Evolutionary conservation across 306 rosid species (phyloP).

Genomic region (Corylus avellana): DNA sequence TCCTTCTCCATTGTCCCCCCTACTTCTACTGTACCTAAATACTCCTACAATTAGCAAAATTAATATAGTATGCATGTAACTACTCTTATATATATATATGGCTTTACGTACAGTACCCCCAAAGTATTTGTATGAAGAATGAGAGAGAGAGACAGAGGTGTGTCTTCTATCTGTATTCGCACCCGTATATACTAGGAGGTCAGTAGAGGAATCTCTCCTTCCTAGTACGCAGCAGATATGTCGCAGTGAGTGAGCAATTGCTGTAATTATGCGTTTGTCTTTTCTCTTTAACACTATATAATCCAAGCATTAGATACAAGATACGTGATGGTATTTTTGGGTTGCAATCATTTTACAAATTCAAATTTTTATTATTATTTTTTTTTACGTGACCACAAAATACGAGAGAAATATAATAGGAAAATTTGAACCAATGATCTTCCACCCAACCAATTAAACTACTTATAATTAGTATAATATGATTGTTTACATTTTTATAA

Average conservation of each 20-base stretch:
- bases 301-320: not conserved
- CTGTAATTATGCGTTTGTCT: not conserved
- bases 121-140: no score
- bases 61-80: not conserved
- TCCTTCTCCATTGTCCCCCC: conserved; percentile 40
- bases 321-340: not conserved
- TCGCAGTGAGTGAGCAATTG: not conserved
- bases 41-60: not conserved
- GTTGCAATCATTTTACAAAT: no score
- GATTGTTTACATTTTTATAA: no score
- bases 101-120: no score
- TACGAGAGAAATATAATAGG: no score
- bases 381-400: no score
- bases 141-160: not conserved
- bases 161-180: not conserved
- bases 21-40: not conserved
- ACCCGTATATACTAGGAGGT: not conserved
- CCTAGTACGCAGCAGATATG: not conserved
- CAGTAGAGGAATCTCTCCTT: conserved; percentile 25
- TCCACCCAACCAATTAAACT: no score
- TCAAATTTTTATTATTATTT: no score
- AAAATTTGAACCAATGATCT: no score
- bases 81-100: no score
- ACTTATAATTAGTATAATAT: no score
- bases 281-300: not conserved